Evolutionary conservation across 495 filamentous ascomycete species (phyloP).

Genomic region (Penicillium dipodomyicola): DNA sequence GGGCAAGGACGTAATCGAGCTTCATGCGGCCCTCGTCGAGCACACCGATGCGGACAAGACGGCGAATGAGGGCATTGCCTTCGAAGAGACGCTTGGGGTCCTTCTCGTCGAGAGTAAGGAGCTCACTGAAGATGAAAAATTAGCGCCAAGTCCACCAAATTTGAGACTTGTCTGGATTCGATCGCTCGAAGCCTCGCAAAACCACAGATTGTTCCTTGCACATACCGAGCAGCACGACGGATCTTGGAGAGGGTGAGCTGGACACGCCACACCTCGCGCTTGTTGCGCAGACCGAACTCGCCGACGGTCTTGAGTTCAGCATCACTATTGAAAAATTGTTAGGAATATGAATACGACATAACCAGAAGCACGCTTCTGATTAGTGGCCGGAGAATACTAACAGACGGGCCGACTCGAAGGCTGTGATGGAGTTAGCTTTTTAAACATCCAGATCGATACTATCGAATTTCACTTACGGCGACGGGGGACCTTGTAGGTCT

Average conservation of each 20-base stretch:
- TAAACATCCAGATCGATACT: slow-evolving; percentile 12
- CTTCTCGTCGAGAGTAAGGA: slow-evolving; percentile 99
- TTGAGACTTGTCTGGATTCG: neutral
- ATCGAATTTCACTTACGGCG: slow-evolving; percentile 50
- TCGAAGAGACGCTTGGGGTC: slow-evolving; percentile 99
- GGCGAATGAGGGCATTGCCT: slow-evolving; percentile 99
- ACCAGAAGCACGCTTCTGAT: slow-evolving; percentile 95
- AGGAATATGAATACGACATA: slow-evolving; percentile 68
- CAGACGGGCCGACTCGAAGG: slow-evolving; percentile 99
- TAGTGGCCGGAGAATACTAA: slow-evolving; percentile 95
- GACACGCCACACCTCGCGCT: slow-evolving; percentile 99
- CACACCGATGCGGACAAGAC: slow-evolving; percentile 98
- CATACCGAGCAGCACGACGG: slow-evolving; percentile 99
- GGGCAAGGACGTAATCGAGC: slow-evolving; percentile 99
- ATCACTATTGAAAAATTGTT: slow-evolving; percentile 67
- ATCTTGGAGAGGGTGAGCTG: slow-evolving; percentile 99
- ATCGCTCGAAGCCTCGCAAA: neutral
- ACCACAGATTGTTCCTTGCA: slow-evolving; percentile 8
- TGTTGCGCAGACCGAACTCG: slow-evolving; percentile 98
- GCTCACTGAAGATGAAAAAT: slow-evolving; percentile 64
- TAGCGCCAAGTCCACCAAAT: slow-evolving; percentile 11
- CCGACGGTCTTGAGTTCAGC: slow-evolving; percentile 98
- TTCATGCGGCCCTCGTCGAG: slow-evolving; percentile 99
- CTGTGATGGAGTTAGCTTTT: slow-evolving; percentile 41
- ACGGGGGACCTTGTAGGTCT: slow-evolving; percentile 96